Base-by-base conservation (phyloP, 345 rosid species). In the Gossypium arboreum region DNA sequence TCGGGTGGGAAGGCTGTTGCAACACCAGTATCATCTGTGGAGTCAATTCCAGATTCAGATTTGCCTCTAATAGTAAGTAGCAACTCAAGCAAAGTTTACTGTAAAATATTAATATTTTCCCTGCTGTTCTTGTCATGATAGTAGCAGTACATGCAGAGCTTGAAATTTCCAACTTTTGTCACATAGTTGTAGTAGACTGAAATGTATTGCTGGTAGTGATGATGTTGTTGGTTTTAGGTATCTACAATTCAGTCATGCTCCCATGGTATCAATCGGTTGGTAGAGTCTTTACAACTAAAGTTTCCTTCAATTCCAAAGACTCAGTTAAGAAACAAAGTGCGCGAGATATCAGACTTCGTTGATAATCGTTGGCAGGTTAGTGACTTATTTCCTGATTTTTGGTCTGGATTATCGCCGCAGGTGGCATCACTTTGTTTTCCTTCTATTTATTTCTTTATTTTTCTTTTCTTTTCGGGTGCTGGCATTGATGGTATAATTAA, bases 281-380 rank as follows among this genome's bases (percentile, higher is more conserved):
- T 93, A 7, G 93, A 95, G 54, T 75, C 89, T 52, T 82, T 95
- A 86, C 98, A 90, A 4, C 87, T 79, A 73, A 91, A 93, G 80
- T 88, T 89, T 66, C 97, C 94, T 44, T 79, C 84, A 73, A 78
- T 85, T 39, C 74, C 98, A 66, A 95, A 87, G 83, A 63, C 91
- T 75, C 93, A 84, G 25, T 76, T 95, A 47, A 86, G 81, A 85
- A 90, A 69, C 65, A 91, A 85, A 87, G 94, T 95, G 51, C 96
- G 94, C 18, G 98, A 95, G 83, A 82, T 95, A 79, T 89, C 98
- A 50, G 89, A 91, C 60, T 95, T 85, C 56, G 87, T 83, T 56
- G 93, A 90, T 69, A 90, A 88, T 72, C 90, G 78, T 47, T 91
- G 99, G 99, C 96, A 93, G 99, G 98, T 95, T 83, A 66, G 92